Base-by-base conservation (phyloP, 495 filamentous ascomycete genomes). In the Endocarpon pusillum region DNA sequence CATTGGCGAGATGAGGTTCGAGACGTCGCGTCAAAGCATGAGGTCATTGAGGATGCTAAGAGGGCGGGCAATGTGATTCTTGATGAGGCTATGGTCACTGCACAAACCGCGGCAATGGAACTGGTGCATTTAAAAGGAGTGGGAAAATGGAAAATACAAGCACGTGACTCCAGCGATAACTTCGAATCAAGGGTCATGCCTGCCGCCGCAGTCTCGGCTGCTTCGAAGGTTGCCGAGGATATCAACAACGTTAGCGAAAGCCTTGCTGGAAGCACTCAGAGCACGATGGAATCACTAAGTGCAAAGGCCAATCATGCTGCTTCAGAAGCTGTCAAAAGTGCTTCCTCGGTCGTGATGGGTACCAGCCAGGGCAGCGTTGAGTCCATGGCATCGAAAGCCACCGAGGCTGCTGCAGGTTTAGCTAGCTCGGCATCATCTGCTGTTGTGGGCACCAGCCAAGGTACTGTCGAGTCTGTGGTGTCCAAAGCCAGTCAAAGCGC, bases 1-100 rank as follows among this genome's bases (percentile, higher is more conserved):
- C 75, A 81, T 46, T 93, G 89, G 84, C 71, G 76, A 21, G 62
- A 66, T n/a, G 75, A 82, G 35, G 75, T 99, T 27, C 67, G 80
- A 41, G 56, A 66, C 15, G 66, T 81, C 28, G 81, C 78, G 8
- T 60, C 74, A 33, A 60, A 69, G 6, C 86, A 96, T 44, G 63
- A 73, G 29, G 75, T 74, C 15, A 59, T 96, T 1, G 58, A 62
- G 22, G 67, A 73, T n/a, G 74, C 83, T 12, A 75, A 73, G 42
- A 50, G 71, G 6, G 73, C 75, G 25, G 73, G 69, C 7, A 69
- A 73, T 32, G 69, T 72, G 3, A 59, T 93, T 10, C 71, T 94
- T 46, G 70, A 70, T 9, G 62, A 64, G 40, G 89, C 70, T 19
- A 96, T 94, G 78, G 59, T 58, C 33, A 62, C 78, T 37, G 89